These are phyloP conservation scores for Trichosporon faecale DNA, from an alignment of 1,284 basidiomycete species.

Conservation along the genomic window DNA sequence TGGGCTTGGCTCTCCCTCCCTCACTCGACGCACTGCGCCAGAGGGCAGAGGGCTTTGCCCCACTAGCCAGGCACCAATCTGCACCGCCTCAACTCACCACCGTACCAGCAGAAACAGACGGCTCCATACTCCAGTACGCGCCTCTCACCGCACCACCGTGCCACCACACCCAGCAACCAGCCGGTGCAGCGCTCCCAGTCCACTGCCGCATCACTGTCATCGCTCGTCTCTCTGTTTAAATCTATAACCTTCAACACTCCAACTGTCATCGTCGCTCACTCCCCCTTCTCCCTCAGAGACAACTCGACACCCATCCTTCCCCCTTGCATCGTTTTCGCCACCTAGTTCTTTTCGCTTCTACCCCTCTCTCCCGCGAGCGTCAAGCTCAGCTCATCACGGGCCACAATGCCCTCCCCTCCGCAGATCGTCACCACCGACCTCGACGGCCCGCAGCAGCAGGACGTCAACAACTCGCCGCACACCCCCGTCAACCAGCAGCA, in stretches of 20 bases:
- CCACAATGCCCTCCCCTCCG: slow-evolving; percentile 25
- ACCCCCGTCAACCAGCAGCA: slow-evolving; percentile 18
- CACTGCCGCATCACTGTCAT: neutral
- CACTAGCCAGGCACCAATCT: neutral
- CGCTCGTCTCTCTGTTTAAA: neutral
- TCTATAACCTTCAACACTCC: neutral
- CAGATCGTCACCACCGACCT: slow-evolving; percentile 46
- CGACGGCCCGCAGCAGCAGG: slow-evolving; percentile 22
- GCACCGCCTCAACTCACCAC: neutral
- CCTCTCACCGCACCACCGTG: neutral
- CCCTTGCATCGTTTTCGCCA: neutral
- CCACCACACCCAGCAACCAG: too few species aligned
- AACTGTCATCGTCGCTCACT: neutral
- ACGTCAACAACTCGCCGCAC: slow-evolving; percentile 12
- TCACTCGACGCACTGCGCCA: neutral
- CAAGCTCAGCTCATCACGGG: slow-evolving; percentile 2
- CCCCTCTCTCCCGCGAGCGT: neutral
- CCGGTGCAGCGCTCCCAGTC: neutral
- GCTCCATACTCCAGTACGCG: neutral
- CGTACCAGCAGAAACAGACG: too few species aligned
- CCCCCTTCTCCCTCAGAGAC: neutral
- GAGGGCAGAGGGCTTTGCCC: neutral
- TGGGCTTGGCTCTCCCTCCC: neutral
- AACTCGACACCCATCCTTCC: neutral
- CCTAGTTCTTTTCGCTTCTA: neutral